Base-by-base conservation (phyloP, 352 stramenopile species). In the Phytopythium delawarense region DNA sequence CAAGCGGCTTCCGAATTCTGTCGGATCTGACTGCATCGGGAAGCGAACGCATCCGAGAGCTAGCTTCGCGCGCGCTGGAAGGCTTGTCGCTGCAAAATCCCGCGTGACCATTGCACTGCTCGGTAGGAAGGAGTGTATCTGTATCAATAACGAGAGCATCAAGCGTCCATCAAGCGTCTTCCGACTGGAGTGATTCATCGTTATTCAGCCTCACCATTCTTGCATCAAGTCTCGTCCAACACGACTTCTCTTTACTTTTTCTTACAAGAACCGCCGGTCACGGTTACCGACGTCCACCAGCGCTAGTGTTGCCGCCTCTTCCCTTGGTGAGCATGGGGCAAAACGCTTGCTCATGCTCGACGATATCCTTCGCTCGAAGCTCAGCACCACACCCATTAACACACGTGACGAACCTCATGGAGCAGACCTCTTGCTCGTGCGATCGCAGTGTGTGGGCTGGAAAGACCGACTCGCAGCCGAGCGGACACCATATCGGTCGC, bases 391-490 rank as follows among this genome's bases (percentile, higher is more conserved):
- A 93, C 30, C 79, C 79, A 44, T 73, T 56, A 12, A 40, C 54
- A 59, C 84, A 93, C 0, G 42, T 32, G 0, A 87, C 70, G 54
- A 93, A 82, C 4, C 84, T 76, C 81, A 93, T 91, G 9, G 32
- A 25, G 56, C 84, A 93, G 6, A 35, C n/a, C 21, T 39, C 23
- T 16, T 67, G 69, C 54, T 91, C 80, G 65, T 93, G 84, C 45
- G 64, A 58, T 44, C 82, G 81, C 21, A 79, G 57, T 15, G 71
- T 72, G 39, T 86, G 75, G 20, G 76, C 79, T 13, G 81, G 32
- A 37, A 93, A 61, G 12, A 76, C 70, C 50, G 76, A 54, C 21
- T 71, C 70, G 64, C 84, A 93, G 11, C 84, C 80, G 20, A 93
- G 71, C 7, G 82, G 77, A 60, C 84, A 93, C 70, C 74, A 86